These are phyloP conservation scores for Gloeopeniophorella convolvens DNA, from an alignment of 768 basidiomycete genomes.

Conservation along the genomic window DNA sequence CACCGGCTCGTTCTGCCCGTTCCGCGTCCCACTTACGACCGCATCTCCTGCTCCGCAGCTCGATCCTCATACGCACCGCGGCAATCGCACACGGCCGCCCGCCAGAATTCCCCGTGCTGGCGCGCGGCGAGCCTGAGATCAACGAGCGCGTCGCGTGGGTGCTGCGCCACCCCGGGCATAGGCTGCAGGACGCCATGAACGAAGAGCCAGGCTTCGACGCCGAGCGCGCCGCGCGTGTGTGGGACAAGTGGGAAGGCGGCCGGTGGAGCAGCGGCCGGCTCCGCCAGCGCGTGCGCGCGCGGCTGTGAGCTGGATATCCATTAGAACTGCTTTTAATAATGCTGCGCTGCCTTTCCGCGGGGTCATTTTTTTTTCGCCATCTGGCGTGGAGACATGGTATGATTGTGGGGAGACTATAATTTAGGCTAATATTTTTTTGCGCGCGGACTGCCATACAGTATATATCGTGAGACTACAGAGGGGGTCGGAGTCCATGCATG, in stretches of 20 bases:
- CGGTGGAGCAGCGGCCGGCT: constrained; percentile 4
- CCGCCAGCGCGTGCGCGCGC: neutral
- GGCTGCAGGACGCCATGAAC: constrained; percentile 23
- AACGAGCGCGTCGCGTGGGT: constrained; percentile 39
- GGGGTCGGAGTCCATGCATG: neutral
- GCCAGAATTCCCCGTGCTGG: constrained; percentile 41
- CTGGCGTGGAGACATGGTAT: no score
- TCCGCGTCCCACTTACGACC: neutral
- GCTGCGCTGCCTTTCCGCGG: no score
- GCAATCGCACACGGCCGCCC: constrained; percentile 39
- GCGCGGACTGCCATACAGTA: neutral
- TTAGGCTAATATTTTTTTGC: constrained; percentile 3
- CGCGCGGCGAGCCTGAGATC: constrained; percentile 37
- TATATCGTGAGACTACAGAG: neutral
- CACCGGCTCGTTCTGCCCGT: neutral
- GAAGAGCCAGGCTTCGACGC: constrained; percentile 27
- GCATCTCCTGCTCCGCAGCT: constrained; percentile 26
- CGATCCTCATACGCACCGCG: constrained; percentile 47
- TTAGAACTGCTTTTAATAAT: no score
- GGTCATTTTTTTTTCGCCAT: no score
- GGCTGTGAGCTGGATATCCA: constrained; percentile 11
- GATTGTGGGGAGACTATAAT: no score
- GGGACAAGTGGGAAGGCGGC: constrained; percentile 16
- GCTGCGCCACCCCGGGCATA: constrained; percentile 26
- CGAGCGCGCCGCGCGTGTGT: constrained; percentile 13